phyloP scores from a whole-genome alignment of 805 yeast genomes.

The Cyberlindnera euphorbiae region DNA sequence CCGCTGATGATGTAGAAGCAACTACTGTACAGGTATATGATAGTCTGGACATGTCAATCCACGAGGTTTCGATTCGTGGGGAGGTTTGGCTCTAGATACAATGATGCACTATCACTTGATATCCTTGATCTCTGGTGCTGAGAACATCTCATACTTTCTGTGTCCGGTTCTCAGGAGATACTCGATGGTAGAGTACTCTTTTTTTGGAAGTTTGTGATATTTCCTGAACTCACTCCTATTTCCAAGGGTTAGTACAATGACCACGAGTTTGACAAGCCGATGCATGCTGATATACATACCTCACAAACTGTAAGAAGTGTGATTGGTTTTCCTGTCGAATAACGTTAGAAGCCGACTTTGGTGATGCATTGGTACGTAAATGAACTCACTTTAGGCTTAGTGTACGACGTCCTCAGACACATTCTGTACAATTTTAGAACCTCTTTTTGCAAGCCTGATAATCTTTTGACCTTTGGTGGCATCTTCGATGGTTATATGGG shows the following conservation, averaged over 20 bases:
- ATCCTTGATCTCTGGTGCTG: slow-evolving; percentile 66
- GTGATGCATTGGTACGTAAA: neutral
- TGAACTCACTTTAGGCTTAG: slow-evolving; percentile 36
- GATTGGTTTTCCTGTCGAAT: slow-evolving; percentile 32
- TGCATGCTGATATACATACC: slow-evolving; percentile 28
- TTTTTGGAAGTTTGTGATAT: slow-evolving; percentile 53
- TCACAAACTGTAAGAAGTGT: slow-evolving; percentile 39
- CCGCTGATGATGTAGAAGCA: too few relatives aligned
- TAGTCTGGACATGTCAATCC: too few relatives aligned
- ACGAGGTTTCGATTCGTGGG: too few relatives aligned
- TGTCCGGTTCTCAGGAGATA: slow-evolving; percentile 75
- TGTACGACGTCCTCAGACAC: slow-evolving; percentile 40
- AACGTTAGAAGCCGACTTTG: neutral
- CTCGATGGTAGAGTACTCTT: slow-evolving; percentile 82
- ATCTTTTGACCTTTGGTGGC: slow-evolving; percentile 25
- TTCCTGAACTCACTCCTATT: slow-evolving; percentile 51
- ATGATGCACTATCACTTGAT: too few relatives aligned
- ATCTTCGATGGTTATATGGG: slow-evolving; percentile 12
- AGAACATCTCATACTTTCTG: slow-evolving; percentile 66
- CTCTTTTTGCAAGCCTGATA: slow-evolving; percentile 49
- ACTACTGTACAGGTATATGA: too few relatives aligned
- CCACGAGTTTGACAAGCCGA: too few relatives aligned
- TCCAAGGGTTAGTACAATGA: neutral
- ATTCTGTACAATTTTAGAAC: slow-evolving; percentile 45
- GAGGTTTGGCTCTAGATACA: too few relatives aligned